Conservation (phyloP, 768 basidiomycete genomes). For the Suillus lakei region DNA sequence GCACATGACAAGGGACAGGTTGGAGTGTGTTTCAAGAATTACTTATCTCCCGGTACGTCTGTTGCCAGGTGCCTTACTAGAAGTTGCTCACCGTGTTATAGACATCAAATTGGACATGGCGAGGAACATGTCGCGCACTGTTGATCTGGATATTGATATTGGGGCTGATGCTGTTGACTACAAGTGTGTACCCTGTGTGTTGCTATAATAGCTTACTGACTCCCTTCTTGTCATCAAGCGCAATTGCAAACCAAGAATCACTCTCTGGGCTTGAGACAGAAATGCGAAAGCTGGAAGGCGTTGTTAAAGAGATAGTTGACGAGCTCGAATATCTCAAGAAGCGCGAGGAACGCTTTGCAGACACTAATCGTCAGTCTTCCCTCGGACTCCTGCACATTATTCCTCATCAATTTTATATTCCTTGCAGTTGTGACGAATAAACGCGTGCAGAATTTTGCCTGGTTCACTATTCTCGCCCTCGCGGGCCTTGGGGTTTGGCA, state of each 20-base stretch:
- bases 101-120: conserved; percentile 53
- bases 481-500: conserved; percentile 90
- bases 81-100: conserved; percentile 23
- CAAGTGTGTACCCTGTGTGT: conserved; percentile 66
- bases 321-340: conserved; percentile 90
- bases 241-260: conserved; percentile 98
- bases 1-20: conserved; percentile 93
- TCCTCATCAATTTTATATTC: conserved; percentile 8
- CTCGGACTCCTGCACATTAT: background rate
- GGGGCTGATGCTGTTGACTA: conserved; percentile 99
- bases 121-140: conserved; percentile 59
- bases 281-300: conserved; percentile 96
- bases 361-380: conserved; percentile 80
- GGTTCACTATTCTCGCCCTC: conserved; percentile 83
- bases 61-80: background rate
- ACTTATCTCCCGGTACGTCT: conserved; percentile 70
- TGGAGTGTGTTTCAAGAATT: conserved; percentile 93
- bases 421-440: conserved; percentile 83
- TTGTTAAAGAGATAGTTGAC: conserved; percentile 93
- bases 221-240: conserved; percentile 50
- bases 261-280: conserved; percentile 95
- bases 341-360: conserved; percentile 87
- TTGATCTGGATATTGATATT: conserved; percentile 97
- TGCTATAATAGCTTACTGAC: conserved; percentile 7
- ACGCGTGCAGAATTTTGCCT: conserved; percentile 92